These are phyloP conservation scores for Crithidia thermophila DNA, from an alignment of 208 protist species.

Conservation along the genomic window DNA sequence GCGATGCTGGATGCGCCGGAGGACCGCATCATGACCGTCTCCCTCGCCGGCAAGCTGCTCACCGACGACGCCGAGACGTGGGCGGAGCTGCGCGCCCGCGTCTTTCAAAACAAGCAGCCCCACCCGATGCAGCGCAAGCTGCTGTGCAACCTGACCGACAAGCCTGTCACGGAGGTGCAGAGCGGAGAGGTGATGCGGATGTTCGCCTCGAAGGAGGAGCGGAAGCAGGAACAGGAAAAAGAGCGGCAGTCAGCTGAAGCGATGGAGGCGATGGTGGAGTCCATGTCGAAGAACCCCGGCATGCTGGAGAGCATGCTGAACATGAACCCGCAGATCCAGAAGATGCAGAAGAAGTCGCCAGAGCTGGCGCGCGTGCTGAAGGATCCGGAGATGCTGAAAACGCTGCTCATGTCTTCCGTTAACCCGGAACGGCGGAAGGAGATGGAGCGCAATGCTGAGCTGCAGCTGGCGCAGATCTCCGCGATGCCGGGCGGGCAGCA, in stretches of 20 bases:
- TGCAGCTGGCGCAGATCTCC: conserved; percentile 74
- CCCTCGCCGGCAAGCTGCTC: conserved; percentile 64
- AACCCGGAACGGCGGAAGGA: conserved; percentile 66
- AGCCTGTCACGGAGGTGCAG: conserved; percentile 25
- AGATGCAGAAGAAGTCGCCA: conserved; percentile 56
- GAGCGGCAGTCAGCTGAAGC: conserved; percentile 42
- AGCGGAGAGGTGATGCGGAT: conserved; percentile 55
- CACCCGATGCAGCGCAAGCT: conserved; percentile 53
- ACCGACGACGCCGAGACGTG: conserved; percentile 48
- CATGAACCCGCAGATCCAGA: conserved; percentile 47
- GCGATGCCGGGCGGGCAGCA: conserved; percentile 67
- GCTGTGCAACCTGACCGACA: conserved; percentile 54
- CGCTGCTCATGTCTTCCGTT: conserved; percentile 67
- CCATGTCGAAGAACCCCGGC: conserved; percentile 55
- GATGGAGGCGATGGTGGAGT: conserved; percentile 82
- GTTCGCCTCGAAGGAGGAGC: conserved; percentile 35
- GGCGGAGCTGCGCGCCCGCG: conserved; percentile 27
- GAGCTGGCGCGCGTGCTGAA: conserved; percentile 54
- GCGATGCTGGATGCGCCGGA: conserved; percentile 62
- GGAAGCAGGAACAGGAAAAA: conserved; percentile 30
- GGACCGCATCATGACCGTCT: conserved; percentile 47
- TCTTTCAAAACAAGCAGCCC: conserved; percentile 12
- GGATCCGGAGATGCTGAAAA: conserved; percentile 77
- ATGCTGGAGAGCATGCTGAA: conserved; percentile 59
- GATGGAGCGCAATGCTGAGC: conserved; percentile 52